Evolutionary conservation across 1,284 basidiomycete species (phyloP).

Genomic region (Crepidotus sp.): DNA sequence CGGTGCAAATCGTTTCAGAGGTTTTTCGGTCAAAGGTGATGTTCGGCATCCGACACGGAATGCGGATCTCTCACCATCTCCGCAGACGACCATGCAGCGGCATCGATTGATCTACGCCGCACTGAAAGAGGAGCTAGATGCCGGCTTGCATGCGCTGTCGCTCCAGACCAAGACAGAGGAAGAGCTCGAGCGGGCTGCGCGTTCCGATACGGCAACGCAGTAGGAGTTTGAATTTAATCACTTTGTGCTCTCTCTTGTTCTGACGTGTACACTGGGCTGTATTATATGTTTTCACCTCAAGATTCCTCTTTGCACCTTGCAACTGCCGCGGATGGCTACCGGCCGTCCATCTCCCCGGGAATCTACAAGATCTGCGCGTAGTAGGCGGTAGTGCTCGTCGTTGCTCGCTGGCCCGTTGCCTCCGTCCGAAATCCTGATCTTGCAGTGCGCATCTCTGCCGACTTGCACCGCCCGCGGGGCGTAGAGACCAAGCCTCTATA

Average conservation of each 20-base stretch:
- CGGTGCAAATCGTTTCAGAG: conserved; percentile 61
- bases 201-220: conserved; percentile 1
- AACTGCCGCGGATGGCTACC: conserved; percentile 6
- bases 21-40: conserved; percentile 63
- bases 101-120: conserved; percentile 69
- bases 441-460: conserved; percentile 6
- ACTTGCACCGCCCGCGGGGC: conserved; percentile 14
- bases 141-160: conserved; percentile 70
- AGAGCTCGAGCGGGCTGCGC: conserved; percentile 33
- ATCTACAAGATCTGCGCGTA: conserved; percentile 9
- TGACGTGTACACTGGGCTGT: background rate
- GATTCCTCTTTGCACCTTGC: background rate
- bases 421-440: conserved; percentile 16
- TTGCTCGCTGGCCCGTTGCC: conserved; percentile 13
- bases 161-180: conserved; percentile 61
- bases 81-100: conserved; percentile 63
- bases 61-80: conserved; percentile 5
- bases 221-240: conserved; percentile 2
- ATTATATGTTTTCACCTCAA: background rate
- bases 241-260: background rate
- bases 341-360: background rate
- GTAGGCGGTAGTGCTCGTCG: conserved; percentile 11
- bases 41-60: conserved; percentile 10
- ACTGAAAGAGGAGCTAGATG: conserved; percentile 56
- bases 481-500: conserved; percentile 13